Percentiles rank a stretch among this genome's conserved stretches.
Evolutionary conservation across 176 grass and related monocot genomes (phyloP).

Genomic region (Urochloa ruziziensis): DNA sequence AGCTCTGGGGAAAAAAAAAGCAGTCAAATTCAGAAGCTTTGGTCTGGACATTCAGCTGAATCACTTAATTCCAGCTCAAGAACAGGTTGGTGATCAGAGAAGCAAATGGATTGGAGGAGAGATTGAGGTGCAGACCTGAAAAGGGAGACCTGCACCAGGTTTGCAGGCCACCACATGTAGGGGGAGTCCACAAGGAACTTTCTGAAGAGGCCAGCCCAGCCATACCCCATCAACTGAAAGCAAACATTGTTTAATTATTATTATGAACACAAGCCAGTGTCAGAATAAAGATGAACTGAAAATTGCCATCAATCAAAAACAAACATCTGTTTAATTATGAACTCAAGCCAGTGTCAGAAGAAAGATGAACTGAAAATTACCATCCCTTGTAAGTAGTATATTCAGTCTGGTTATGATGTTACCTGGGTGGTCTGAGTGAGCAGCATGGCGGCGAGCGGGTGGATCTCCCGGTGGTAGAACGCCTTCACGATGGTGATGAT

Average conservation of each 20-base stretch:
- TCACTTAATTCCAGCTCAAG: not conserved
- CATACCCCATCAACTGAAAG: slow-evolving; percentile 70
- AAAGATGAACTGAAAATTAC: slow-evolving; percentile 10
- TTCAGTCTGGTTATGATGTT: not conserved
- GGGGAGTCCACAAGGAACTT: slow-evolving; percentile 79
- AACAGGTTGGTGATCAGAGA: not conserved
- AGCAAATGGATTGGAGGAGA: not conserved
- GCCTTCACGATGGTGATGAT: slow-evolving; percentile 88
- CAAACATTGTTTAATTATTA: slow-evolving; percentile 6
- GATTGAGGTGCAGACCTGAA: slow-evolving; percentile 38
- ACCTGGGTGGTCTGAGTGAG: slow-evolving; percentile 82
- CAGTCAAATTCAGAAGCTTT: not conserved
- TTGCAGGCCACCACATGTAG: slow-evolving; percentile 93
- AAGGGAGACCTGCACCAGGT: slow-evolving; percentile 73
- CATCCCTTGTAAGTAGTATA: no score
- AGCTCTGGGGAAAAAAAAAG: slow-evolving; percentile 40
- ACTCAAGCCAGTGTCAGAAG: slow-evolving; percentile 8
- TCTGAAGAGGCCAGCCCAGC: slow-evolving; percentile 84
- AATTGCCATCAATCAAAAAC: not conserved
- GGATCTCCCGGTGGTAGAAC: slow-evolving; percentile 66
- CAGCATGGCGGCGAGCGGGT: slow-evolving; percentile 62
- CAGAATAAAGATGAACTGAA: slow-evolving; percentile 11
- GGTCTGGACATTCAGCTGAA: not conserved
- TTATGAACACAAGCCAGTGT: slow-evolving; percentile 11
- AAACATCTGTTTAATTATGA: slow-evolving; percentile 1